Evolutionary conservation across 768 basidiomycete species (phyloP), one percentile per base, ranked within the genome.

Genomic region (Dictyophora rubrovolvata): DNA sequence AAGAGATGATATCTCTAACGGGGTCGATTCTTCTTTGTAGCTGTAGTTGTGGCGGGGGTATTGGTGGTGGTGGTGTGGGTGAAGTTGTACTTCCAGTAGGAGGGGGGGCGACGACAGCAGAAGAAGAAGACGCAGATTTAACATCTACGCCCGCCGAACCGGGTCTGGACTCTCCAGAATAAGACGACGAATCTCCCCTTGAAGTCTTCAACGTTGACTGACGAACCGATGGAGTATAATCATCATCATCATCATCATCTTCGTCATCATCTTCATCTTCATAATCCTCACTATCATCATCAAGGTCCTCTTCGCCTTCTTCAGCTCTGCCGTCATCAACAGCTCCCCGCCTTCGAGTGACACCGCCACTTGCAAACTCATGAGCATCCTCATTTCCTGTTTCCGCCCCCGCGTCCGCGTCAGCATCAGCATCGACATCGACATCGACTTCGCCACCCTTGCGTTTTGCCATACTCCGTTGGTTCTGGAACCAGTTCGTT

Each of bases 401-500:
- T 42, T 42, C 14, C 12, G 14, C n/a, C 3, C 11, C 42, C 14
- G 42, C n/a, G 14, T 14, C 12, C 5, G 16, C 36, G 22, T 55
- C 54, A 2, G 5, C 35, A 20, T 36, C 33, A 10, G 2, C 36
- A 20, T n/a, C 21, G 42, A 14, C 5, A 34, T 46, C 8, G 1
- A 22, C 16, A 9, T 36, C 54, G 4, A 7, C 14, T 33, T 55
- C 22, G 4, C 48, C 42, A 22, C 10, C 1, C 63, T 76, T 80
- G 64, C 78, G 79, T 72, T 86, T 86, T 34, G 85, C 81, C 63
- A 84, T 78, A 69, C 82, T 87, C 65, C 86, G 86, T 67, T 90
- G 87, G 66, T 89, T 88, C 75, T 89, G 87, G 69, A 90, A 90
- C 89, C 88, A 89, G 67, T 90, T 89, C 1, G 84, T 88, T 59